Evolutionary conservation across 139 green algal genomes (phyloP), one percentile per base, ranked within the genome.

Genomic region (Chlorella sp.): DNA sequence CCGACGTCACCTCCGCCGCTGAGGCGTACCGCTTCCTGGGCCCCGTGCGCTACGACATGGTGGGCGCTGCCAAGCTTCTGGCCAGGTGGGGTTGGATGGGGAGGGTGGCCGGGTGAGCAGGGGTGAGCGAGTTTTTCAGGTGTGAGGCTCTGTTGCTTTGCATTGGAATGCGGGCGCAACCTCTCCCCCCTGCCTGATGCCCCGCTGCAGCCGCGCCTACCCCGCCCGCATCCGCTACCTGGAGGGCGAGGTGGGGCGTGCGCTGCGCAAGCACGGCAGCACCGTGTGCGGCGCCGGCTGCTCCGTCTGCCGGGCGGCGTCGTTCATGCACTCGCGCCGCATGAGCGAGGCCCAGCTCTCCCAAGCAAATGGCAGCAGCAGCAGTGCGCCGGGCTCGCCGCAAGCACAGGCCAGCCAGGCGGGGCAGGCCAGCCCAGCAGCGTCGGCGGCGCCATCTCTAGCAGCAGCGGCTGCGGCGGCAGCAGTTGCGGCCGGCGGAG

Each of bases 21-120:
- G 94, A 98, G 86, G 60, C 44, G 36, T 85, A 94, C 80, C 87
- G 95, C 5, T 94, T 78, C 81, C 81, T 98, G 87, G 95, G 95
- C 0, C 94, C 95, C 1, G 19, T 76, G 26, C 89, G 91, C 43
- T 94, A 94, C 86, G 85, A 88, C 81, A 43, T 93, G 6, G 80
- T 91, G 6, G 91, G 91, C 2, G 84, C 89, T 41, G 46, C 82
- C 13, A 83, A 80, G 34, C 84, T 94, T 75, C 43, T 89, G 22
- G 68, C 51, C n/a, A 43, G 73, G 58, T 78, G 72, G 28, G 72
- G 24, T 16, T 28, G 3, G 65, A 16, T 44, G 65, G 65, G n/a
- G n/a, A 16, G n/a, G 65, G 36, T n/a, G n/a, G n/a, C n/a, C n/a
- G n/a, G n/a, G n/a, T n/a, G n/a, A n/a, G n/a, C n/a, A n/a, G n/a